A percentile compares a stretch with the other conserved stretches of the same genome.
Conservation (phyloP, 164 flowering plant species). For the Pachysandra terminalis region DNA sequence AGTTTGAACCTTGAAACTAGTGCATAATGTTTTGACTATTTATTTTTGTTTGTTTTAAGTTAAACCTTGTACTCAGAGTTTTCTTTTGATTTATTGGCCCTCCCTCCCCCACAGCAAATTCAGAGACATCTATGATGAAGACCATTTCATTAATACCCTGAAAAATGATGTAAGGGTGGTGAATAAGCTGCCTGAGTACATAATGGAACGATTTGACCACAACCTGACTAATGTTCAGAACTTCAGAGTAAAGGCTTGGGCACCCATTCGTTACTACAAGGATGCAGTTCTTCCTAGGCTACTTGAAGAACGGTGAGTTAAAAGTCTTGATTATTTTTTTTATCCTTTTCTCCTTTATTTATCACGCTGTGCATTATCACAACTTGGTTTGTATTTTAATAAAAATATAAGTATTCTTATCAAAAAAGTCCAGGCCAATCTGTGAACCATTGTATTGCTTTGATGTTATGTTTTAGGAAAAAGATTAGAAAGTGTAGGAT, state of each 20-base stretch:
- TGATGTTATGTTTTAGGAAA: too few species aligned
- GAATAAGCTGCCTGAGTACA: constrained; percentile 50
- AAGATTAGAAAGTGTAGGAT: too few species aligned
- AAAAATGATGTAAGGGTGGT: constrained; percentile 72
- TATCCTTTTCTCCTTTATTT: constrained; percentile 1
- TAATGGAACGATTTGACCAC: constrained; percentile 84
- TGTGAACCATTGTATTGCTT: too few species aligned
- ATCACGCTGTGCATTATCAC: neutral
- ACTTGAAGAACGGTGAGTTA: constrained; percentile 81
- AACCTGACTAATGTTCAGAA: constrained; percentile 77
- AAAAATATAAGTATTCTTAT: too few species aligned
- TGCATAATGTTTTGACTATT: neutral
- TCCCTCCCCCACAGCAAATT: constrained; percentile 57
- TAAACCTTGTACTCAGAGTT: neutral
- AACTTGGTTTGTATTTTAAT: neutral
- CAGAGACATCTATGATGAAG: constrained; percentile 82
- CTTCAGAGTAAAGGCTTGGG: constrained; percentile 87
- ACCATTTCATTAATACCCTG: constrained; percentile 56
- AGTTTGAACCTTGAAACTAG: neutral
- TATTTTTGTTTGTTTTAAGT: neutral
- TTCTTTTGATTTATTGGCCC: neutral
- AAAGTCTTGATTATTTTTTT: neutral
- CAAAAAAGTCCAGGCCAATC: too few species aligned
- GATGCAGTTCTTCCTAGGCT: constrained; percentile 80
- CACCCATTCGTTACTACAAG: constrained; percentile 68